Percentiles rank a stretch among this genome's conserved stretches.
These are phyloP conservation scores for Bidens hawaiensis DNA, from an alignment of 140 eudicot genomes.

Conservation along the genomic window DNA sequence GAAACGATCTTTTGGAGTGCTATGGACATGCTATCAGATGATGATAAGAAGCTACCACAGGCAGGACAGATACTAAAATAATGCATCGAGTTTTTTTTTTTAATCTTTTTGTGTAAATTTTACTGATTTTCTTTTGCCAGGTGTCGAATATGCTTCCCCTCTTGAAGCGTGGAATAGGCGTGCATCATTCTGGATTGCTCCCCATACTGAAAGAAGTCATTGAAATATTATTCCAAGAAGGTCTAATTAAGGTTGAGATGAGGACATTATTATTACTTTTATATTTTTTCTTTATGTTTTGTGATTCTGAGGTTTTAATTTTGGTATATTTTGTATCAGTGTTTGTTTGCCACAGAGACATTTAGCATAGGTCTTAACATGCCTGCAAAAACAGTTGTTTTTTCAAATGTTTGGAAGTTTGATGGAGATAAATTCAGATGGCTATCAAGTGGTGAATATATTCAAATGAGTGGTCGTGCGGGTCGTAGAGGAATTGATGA, in stretches of 20 bases:
- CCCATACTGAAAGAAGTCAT: slow-evolving; percentile 98
- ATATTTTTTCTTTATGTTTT: background rate
- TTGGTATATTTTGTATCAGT: slow-evolving; percentile 43
- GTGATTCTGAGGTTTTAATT: slow-evolving; percentile 10
- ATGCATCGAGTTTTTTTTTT: background rate
- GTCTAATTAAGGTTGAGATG: slow-evolving; percentile 75
- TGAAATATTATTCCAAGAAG: slow-evolving; percentile 97
- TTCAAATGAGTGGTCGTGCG: slow-evolving; percentile 99
- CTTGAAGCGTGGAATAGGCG: slow-evolving; percentile 98
- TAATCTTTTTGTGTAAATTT: background rate
- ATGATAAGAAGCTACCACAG: slow-evolving; percentile 97
- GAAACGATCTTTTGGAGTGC: slow-evolving; percentile 99
- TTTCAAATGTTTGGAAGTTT: slow-evolving; percentile 96
- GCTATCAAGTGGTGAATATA: slow-evolving; percentile 96
- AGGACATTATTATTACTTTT: background rate
- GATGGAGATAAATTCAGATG: slow-evolving; percentile 99
- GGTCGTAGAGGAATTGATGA: slow-evolving; percentile 99
- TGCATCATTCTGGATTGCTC: slow-evolving; percentile 98
- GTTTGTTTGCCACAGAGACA: slow-evolving; percentile 99
- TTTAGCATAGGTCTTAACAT: slow-evolving; percentile 98
- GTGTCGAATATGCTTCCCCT: slow-evolving; percentile 96
- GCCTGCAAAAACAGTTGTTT: slow-evolving; percentile 99
- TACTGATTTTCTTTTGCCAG: slow-evolving; percentile 31
- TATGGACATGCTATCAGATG: slow-evolving; percentile 98
- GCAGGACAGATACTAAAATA: slow-evolving; percentile 27